Evolutionary conservation across 176 grass and related monocot species (phyloP).

Genomic region (Zoysia pacifica): DNA sequence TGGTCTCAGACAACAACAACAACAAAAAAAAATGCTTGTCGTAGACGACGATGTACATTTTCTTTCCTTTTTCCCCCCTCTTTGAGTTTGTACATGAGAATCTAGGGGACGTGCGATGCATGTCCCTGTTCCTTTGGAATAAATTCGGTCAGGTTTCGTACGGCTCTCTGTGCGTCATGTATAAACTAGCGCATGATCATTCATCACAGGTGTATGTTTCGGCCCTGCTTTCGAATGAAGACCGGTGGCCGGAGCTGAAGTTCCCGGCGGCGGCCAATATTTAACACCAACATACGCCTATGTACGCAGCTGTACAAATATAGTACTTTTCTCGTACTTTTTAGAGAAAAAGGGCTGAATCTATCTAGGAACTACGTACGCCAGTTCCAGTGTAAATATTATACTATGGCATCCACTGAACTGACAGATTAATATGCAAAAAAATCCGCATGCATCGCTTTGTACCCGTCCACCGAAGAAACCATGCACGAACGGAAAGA

Average conservation of each 20-base stretch:
- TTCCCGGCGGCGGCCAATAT: neutral
- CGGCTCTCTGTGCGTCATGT: neutral
- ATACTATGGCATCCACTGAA: neutral
- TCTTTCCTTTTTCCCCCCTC: neutral
- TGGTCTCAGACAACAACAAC: neutral
- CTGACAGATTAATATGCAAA: neutral
- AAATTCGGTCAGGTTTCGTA: slow-evolving; percentile 1
- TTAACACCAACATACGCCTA: neutral
- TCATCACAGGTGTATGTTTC: neutral
- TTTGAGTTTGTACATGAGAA: neutral
- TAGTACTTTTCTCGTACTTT: neutral
- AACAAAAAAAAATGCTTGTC: neutral
- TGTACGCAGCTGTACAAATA: neutral
- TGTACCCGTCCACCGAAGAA: slow-evolving; percentile 14
- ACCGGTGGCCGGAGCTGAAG: neutral
- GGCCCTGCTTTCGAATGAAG: neutral
- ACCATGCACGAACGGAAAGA: neutral
- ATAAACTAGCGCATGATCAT: neutral
- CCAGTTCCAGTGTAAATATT: neutral
- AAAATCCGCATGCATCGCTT: neutral
- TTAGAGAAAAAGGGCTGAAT: neutral
- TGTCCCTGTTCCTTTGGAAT: slow-evolving; percentile 9
- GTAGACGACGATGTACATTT: neutral
- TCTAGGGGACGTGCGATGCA: neutral
- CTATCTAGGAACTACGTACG: neutral